Base-by-base conservation (phyloP, 2,329 filamentous ascomycete genomes). In the Fusarium sp. region DNA sequence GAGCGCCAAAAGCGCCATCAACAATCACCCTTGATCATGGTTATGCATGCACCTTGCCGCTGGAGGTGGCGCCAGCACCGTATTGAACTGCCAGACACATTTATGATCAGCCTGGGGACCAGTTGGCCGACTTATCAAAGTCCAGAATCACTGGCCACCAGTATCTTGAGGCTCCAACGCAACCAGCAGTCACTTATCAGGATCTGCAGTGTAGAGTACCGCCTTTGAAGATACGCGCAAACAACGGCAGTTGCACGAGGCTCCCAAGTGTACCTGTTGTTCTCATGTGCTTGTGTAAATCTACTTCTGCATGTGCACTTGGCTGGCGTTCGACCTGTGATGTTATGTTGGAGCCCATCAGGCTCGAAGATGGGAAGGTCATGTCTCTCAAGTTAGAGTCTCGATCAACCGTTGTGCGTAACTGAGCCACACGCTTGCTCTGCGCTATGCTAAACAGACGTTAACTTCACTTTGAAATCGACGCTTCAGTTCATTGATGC, bases 11-110 rank as follows among this genome's bases (percentile, higher is more conserved):
- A 20, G 48, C 41, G 57, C 68, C 66, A 63, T 52, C 48, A 53
- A 38, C 46, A 44, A 63, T 66, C 50, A 66, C 18, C 60, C 52
- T 58, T 47, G 62, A 66, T 59, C 66, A 47, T 50, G 39, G 26
- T 38, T 48, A 57, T 64, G 58, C 43, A 55, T 31, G 48, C 41
- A 39, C 38, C 52, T 49, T 64, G 48, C 43, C 62, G 46, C 46
- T 59, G 43, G 33, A 20, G 41, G 53, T 67, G 58, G 67, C 47
- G 57, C 24, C 28, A 24, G 23, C 53, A 26, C 44, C 53, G 42
- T 55, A 53, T 31, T 53, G 48, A 43, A 64, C 26, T 53, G 35
- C 46, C 48, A 43, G 37, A 52, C 31, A 38, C 48, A 57, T 46
- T 33, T 28, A 18, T 53, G 39, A 24, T 50, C 37, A 24, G 42